Evolutionary conservation across 768 basidiomycete genomes (phyloP).

Genomic region (Phylloporus arenicola): DNA sequence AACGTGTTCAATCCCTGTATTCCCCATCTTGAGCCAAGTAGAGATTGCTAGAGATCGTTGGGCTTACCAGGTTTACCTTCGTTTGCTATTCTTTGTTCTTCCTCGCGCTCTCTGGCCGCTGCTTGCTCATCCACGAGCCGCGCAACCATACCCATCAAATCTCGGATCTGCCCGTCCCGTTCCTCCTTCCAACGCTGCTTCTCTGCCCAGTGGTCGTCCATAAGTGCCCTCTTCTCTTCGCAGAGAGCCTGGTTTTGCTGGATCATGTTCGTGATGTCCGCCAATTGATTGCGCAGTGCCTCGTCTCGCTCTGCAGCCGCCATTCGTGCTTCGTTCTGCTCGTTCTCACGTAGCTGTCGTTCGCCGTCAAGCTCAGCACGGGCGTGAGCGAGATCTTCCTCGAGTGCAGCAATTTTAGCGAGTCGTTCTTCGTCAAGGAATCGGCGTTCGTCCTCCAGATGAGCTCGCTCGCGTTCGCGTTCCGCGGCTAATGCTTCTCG

Average conservation of each 20-base stretch:
- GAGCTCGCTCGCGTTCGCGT: constrained; percentile 45
- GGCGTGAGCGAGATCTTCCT: constrained; percentile 55
- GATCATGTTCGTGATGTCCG: constrained; percentile 67
- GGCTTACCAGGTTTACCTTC: constrained; percentile 54
- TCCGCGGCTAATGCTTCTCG: constrained; percentile 51
- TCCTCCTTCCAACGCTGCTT: constrained; percentile 54
- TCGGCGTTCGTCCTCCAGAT: constrained; percentile 45
- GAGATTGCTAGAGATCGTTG: neutral
- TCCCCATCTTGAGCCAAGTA: constrained; percentile 7
- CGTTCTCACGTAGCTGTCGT: constrained; percentile 48
- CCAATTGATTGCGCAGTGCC: constrained; percentile 52
- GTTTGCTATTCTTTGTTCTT: constrained; percentile 48
- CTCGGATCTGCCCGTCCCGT: constrained; percentile 53
- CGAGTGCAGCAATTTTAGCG: constrained; percentile 51
- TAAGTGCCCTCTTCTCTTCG: constrained; percentile 52
- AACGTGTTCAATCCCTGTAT: constrained; percentile 52
- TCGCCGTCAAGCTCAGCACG: constrained; percentile 62
- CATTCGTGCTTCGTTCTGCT: constrained; percentile 60
- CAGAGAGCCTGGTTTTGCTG: constrained; percentile 60
- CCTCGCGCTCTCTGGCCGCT: constrained; percentile 43
- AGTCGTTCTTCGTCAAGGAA: constrained; percentile 46
- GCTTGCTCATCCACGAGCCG: constrained; percentile 54
- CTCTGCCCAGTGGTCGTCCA: constrained; percentile 59
- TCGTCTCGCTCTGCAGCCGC: constrained; percentile 60
- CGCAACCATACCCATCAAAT: constrained; percentile 57